Conservation (phyloP, 2,329 filamentous ascomycete genomes). For the Calycina marina region DNA sequence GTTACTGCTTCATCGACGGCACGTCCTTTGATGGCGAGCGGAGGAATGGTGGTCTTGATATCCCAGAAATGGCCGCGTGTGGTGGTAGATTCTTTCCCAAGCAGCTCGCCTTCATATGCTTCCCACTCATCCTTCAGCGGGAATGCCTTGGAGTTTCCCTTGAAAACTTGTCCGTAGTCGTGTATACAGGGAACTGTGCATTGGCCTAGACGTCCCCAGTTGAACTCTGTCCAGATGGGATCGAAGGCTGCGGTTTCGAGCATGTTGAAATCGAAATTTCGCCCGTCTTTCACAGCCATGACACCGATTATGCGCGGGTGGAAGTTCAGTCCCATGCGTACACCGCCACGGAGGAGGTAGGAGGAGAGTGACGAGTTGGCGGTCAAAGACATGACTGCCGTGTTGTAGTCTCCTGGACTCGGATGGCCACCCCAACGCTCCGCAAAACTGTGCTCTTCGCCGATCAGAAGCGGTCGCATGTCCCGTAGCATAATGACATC, state of each 20-base stretch:
- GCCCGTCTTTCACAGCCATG: slow-evolving; percentile 40
- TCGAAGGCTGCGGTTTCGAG: slow-evolving; percentile 42
- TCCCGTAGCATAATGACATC: slow-evolving; percentile 39
- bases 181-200: slow-evolving; percentile 39
- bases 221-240: slow-evolving; percentile 42
- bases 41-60: slow-evolving; percentile 10
- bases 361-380: slow-evolving; percentile 40
- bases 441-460: slow-evolving; percentile 34
- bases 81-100: slow-evolving; percentile 21
- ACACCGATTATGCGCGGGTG: slow-evolving; percentile 38
- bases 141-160: slow-evolving; percentile 27
- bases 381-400: slow-evolving; percentile 38
- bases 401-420: slow-evolving; percentile 39
- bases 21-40: slow-evolving; percentile 7
- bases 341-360: slow-evolving; percentile 38
- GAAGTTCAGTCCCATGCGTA: slow-evolving; percentile 42
- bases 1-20: slow-evolving; percentile 7
- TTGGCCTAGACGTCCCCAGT: slow-evolving; percentile 34
- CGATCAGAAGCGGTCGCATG: slow-evolving; percentile 36
- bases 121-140: slow-evolving; percentile 37
- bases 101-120: slow-evolving; percentile 31
- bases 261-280: slow-evolving; percentile 38
- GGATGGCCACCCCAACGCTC: slow-evolving; percentile 39
- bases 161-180: slow-evolving; percentile 37
- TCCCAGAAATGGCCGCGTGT: slow-evolving; percentile 16